These are phyloP conservation scores for Solanum hybrid DNA, from an alignment of 305 asterid species.

Conservation along the genomic window DNA sequence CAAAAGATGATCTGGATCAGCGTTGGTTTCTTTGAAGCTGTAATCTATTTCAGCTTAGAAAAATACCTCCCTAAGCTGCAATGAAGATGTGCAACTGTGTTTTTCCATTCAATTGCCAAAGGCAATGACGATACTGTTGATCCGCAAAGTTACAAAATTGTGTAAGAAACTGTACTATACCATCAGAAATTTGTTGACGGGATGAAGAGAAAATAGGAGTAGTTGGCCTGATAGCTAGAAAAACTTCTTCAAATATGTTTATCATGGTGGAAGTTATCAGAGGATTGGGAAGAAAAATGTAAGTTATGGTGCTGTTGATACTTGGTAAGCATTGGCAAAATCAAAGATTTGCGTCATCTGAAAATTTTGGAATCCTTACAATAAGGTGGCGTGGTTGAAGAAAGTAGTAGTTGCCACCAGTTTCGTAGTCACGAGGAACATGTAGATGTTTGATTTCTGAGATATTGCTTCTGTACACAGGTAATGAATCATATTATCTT, in stretches of 20 bases:
- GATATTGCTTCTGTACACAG: conserved; percentile 28
- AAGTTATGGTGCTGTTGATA: neutral
- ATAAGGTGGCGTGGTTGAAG: conserved; percentile 14
- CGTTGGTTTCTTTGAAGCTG: conserved; percentile 1
- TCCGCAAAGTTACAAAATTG: conserved; percentile 4
- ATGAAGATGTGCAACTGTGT: conserved; percentile 11
- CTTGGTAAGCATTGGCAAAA: conserved; percentile 7
- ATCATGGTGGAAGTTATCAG: conserved; percentile 5
- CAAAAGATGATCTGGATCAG: neutral
- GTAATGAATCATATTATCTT: conserved; percentile 10
- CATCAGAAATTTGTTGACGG: neutral
- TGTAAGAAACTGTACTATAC: conserved; percentile 17
- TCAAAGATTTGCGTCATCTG: conserved; percentile 1
- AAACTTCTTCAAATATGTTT: conserved; percentile 13
- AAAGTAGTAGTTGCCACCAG: conserved; percentile 7
- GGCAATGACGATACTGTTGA: conserved; percentile 6
- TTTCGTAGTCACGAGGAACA: conserved; percentile 1
- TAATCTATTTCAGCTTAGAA: neutral
- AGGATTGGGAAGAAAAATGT: neutral
- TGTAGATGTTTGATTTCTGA: conserved; percentile 1
- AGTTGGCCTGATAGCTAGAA: conserved; percentile 5
- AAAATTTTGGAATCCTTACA: conserved; percentile 15
- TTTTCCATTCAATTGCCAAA: conserved; percentile 11
- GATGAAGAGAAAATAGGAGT: conserved; percentile 9
- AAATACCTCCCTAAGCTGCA: neutral